Evolutionary conservation across 2,329 filamentous ascomycete genomes (phyloP).

Genomic region (Phialophora verrucosa): DNA sequence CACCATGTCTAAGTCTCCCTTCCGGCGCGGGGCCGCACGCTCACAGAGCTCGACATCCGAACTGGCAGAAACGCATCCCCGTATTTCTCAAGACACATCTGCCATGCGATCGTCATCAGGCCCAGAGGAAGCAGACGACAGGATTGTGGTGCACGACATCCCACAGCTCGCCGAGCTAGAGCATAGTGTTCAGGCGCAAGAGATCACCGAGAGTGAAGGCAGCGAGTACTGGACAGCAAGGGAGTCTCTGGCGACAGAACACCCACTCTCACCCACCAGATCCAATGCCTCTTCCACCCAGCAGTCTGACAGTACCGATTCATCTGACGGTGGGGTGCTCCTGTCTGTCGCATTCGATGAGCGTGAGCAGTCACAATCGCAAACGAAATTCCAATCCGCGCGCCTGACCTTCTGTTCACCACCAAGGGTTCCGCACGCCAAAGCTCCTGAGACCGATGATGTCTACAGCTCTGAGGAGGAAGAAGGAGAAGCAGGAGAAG

Average conservation of each 20-base stretch:
- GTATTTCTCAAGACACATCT: too few relatives aligned
- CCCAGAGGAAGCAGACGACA: background rate
- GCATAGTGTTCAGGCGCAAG: background rate
- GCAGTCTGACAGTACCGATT: background rate
- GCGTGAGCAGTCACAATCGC: background rate
- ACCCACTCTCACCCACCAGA: background rate
- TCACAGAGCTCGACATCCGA: too few relatives aligned
- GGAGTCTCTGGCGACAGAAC: background rate
- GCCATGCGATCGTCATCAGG: too few relatives aligned
- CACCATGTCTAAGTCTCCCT: too few relatives aligned
- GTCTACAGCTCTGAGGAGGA: too few relatives aligned
- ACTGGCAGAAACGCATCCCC: too few relatives aligned
- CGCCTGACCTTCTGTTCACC: too few relatives aligned
- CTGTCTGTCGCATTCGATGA: background rate
- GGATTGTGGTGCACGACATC: background rate
- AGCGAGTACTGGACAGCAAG: background rate
- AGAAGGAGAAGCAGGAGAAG: too few relatives aligned
- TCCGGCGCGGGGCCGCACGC: too few relatives aligned
- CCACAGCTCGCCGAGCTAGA: background rate
- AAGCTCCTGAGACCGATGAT: too few relatives aligned
- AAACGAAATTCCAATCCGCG: background rate
- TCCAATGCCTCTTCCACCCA: background rate
- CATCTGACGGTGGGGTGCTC: background rate
- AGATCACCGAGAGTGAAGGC: background rate
- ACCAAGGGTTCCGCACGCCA: too few relatives aligned